Evolutionary conservation across 2,329 filamentous ascomycete genomes (phyloP), one percentile per base, ranked within the genome.

Genomic region (Verticillium dahliae): DNA sequence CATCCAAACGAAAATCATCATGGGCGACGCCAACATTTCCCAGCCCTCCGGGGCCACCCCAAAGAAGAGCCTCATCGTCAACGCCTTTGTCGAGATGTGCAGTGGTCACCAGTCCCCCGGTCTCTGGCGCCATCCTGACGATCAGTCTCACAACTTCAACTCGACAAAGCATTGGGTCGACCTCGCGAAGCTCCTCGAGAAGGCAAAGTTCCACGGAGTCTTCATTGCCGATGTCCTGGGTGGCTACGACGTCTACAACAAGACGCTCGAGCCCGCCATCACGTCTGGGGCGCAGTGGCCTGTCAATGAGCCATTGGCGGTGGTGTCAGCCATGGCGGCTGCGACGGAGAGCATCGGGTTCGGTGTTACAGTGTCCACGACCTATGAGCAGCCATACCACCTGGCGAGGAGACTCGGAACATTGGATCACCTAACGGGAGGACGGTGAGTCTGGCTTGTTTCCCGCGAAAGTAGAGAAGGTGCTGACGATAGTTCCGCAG

Each of bases 201-300:
- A 78, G 0, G 85, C 82, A 35, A 85, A 87, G 60, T 87, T 89
- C 65, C 85, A 88, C 60, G 85, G 84, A 11, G 85, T 89, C 39
- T 89, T 89, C 71, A 86, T 89, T 59, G 86, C 86, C 0, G 86
- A 89, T 68, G 85, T 88, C 0, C 77, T 90, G 1, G 81, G 79
- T 77, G 86, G 86, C 3, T 90, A 90, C 68, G 88, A 91, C 74
- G 86, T 90, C 2, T 90, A 90, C 71, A 84, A 84, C 38, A 87
- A 84, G 63, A 76, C 75, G 0, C 76, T 90, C 2, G 80, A 83
- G 1, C 82, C 87, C 1, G 85, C 86, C 0, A 81, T 88, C 33
- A 74, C 79, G 6, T 85, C 86, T 0, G 88, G 86, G 0, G 85
- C 87, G 0, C 87, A 90, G 71, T 91, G 86, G 83, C 88, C 88